Conservation (phyloP, 192 early-diverging fungal species). For the Mortierella hygrophila region DNA sequence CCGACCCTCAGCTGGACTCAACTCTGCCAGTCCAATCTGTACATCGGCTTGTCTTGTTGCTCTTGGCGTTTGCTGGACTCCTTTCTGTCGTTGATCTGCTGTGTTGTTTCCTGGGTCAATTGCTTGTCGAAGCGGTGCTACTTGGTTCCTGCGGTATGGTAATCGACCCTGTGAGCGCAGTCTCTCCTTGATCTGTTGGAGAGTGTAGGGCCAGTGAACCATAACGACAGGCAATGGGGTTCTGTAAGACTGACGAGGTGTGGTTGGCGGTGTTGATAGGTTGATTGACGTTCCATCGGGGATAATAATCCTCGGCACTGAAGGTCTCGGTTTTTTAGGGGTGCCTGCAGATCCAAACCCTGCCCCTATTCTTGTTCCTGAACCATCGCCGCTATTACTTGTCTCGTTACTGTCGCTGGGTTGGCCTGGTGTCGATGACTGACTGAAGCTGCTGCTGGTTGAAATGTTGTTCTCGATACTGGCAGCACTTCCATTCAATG, state of each 20-base stretch:
- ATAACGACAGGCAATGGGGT: background rate
- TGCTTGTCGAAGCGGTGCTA: background rate
- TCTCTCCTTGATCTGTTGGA: constrained; percentile 20
- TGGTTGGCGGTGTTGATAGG: constrained; percentile 30
- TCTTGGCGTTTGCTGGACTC: background rate
- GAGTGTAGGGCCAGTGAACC: constrained; percentile 11
- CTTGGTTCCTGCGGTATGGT: background rate
- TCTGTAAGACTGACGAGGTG: constrained; percentile 3
- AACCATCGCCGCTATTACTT: too few species aligned
- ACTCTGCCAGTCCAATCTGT: background rate
- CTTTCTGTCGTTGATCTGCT: background rate
- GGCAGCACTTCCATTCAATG: background rate
- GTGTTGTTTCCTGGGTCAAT: background rate
- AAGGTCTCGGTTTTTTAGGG: constrained; percentile 10
- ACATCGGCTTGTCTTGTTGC: background rate
- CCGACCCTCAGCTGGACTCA: background rate
- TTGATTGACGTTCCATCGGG: constrained; percentile 40
- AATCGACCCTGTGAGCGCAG: background rate
- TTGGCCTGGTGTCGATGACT: background rate
- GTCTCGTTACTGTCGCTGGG: background rate
- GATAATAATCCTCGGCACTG: constrained; percentile 35
- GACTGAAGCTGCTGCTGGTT: background rate
- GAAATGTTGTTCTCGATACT: background rate
- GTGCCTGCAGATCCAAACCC: background rate
- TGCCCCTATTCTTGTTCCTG: background rate